Evolutionary conservation across 73 alveolate species (phyloP).

Genomic region (Chromera velia): DNA sequence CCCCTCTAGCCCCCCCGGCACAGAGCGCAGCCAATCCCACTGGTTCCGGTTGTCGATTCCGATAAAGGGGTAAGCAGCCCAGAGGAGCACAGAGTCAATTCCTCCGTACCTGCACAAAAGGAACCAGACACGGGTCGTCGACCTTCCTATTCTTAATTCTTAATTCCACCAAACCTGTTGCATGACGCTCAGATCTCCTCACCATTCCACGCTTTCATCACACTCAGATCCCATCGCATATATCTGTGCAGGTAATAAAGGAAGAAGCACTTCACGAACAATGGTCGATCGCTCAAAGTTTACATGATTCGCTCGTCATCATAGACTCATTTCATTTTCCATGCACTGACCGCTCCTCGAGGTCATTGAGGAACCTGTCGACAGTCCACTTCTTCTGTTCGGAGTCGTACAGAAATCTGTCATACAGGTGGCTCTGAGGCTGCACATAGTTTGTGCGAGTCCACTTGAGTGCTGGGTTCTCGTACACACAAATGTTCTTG

Average conservation of each 20-base stretch:
- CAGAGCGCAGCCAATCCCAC: slow-evolving; percentile 14
- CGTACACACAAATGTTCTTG: no score
- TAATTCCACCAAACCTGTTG: no score
- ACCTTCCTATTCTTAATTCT: no score
- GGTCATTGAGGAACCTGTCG: slow-evolving; percentile 19
- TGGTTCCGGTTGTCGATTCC: slow-evolving; percentile 26
- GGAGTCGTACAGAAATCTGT: slow-evolving; percentile 9
- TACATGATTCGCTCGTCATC: no score
- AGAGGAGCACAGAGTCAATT: slow-evolving; percentile 23
- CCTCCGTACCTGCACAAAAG: slow-evolving; percentile 15
- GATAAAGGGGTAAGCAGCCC: slow-evolving; percentile 33
- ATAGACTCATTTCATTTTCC: no score
- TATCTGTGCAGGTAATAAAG: no score
- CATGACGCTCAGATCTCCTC: no score
- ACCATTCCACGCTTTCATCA: no score
- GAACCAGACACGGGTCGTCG: no score
- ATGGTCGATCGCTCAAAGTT: no score
- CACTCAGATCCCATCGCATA: no score
- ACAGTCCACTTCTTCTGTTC: slow-evolving; percentile 12
- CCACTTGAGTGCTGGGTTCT: slow-evolving; percentile 19
- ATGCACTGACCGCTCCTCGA: slow-evolving; percentile 18
- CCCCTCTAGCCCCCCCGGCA: background rate
- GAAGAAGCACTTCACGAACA: no score
- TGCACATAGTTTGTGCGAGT: slow-evolving; percentile 24
- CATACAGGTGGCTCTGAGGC: slow-evolving; percentile 24